phyloP scores from a whole-genome alignment of 1,284 basidiomycete species.

The Trametes versicolor region DNA sequence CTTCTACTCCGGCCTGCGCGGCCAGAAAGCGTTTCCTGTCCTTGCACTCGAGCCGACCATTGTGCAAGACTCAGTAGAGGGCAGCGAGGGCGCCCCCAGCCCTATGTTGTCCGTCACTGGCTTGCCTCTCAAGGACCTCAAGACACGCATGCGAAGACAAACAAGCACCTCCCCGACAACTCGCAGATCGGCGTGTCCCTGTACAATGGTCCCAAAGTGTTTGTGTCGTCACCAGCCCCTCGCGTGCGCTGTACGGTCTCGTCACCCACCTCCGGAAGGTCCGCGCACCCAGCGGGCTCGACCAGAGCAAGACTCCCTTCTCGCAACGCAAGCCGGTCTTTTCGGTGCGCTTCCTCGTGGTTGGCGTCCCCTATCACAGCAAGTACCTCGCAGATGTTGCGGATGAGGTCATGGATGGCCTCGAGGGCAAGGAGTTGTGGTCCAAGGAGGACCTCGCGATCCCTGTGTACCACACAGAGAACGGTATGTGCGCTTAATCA shows the following conservation, averaged over 20 bases:
- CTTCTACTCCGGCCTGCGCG: slow-evolving; percentile 94
- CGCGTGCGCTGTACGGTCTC: slow-evolving; percentile 93
- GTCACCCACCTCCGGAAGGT: slow-evolving; percentile 92
- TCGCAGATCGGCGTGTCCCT: slow-evolving; percentile 89
- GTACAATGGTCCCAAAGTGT: slow-evolving; percentile 90
- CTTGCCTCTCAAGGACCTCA: slow-evolving; percentile 80
- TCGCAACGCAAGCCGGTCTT: slow-evolving; percentile 97
- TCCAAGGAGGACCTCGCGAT: slow-evolving; percentile 78
- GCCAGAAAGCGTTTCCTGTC: slow-evolving; percentile 95
- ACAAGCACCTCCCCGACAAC: slow-evolving; percentile 83
- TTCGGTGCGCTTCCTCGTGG: slow-evolving; percentile 91
- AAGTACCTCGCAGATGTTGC: slow-evolving; percentile 84
- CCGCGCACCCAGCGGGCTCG: slow-evolving; percentile 86
- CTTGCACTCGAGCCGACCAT: slow-evolving; percentile 91
- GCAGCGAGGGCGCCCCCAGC: slow-evolving; percentile 92
- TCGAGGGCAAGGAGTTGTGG: slow-evolving; percentile 87
- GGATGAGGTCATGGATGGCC: slow-evolving; percentile 82
- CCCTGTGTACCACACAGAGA: slow-evolving; percentile 93
- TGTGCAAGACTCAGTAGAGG: slow-evolving; percentile 88
- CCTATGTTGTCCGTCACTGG: slow-evolving; percentile 96
- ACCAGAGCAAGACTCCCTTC: slow-evolving; percentile 94
- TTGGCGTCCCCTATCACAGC: slow-evolving; percentile 97
- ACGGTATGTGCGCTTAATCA: slow-evolving; percentile 63
- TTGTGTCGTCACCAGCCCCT: slow-evolving; percentile 95
- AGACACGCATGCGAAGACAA: slow-evolving; percentile 91